Conservation (phyloP, 1,139 yeast species). For the Yamadazyma sp. region DNA sequence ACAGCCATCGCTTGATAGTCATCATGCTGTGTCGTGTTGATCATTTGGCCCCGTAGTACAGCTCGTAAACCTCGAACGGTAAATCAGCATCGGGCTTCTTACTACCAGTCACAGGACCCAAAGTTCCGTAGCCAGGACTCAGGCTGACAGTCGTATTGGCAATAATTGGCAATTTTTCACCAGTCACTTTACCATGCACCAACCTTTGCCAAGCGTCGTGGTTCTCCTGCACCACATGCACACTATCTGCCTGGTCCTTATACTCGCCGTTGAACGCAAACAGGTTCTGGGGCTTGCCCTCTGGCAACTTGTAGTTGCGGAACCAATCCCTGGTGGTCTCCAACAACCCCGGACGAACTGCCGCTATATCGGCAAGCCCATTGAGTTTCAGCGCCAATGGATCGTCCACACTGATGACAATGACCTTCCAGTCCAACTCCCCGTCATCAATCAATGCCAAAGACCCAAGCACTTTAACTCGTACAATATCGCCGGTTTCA, state of each 20-base stretch:
- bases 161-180: slow-evolving; percentile 39
- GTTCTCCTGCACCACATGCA: slow-evolving; percentile 69
- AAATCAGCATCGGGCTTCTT: slow-evolving; percentile 26
- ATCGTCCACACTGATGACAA: slow-evolving; percentile 73
- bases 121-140: slow-evolving; percentile 37
- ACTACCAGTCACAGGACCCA: slow-evolving; percentile 16
- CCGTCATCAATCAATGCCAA: slow-evolving; percentile 91
- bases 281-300: slow-evolving; percentile 83
- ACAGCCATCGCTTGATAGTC: too few species aligned
- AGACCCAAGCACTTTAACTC: slow-evolving; percentile 82
- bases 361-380: slow-evolving; percentile 75
- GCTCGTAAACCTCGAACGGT: slow-evolving; percentile 20
- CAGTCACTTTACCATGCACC: slow-evolving; percentile 46
- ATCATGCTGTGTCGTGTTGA: too few species aligned
- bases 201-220: slow-evolving; percentile 71
- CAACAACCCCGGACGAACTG: slow-evolving; percentile 75
- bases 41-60: slow-evolving; percentile 14
- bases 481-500: slow-evolving; percentile 72
- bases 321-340: slow-evolving; percentile 89
- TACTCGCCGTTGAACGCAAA: slow-evolving; percentile 86
- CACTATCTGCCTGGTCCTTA: slow-evolving; percentile 70
- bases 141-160: slow-evolving; percentile 61
- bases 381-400: slow-evolving; percentile 71
- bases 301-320: slow-evolving; percentile 86
- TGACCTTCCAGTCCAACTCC: slow-evolving; percentile 91